Percentiles rank a stretch among this genome's conserved stretches.
Conservation (phyloP, 345 rosid genomes). For the Citrus cavaleriei region DNA sequence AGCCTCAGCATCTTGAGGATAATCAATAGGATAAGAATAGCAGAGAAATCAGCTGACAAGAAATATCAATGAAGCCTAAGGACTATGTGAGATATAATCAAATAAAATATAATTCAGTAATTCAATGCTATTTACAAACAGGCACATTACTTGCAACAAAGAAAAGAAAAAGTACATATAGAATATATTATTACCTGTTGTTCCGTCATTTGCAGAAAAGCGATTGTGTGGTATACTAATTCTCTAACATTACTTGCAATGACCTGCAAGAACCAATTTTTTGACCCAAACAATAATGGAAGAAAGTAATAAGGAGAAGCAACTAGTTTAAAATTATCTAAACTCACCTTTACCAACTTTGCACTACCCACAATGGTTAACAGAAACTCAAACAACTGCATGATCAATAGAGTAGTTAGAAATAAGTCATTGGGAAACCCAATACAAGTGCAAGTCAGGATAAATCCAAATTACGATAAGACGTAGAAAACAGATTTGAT, state of each 20-base stretch:
- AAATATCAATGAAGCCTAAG: neutral
- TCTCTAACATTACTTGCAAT: conserved; percentile 52
- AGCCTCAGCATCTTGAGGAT: neutral
- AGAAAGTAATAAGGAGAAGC: conserved; percentile 1
- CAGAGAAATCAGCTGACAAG: neutral
- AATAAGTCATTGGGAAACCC: conserved; percentile 16
- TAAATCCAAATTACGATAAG: neutral
- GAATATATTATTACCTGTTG: conserved; percentile 53
- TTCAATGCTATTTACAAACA: neutral
- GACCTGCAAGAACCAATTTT: conserved; percentile 42
- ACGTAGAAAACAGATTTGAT: neutral
- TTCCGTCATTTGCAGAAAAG: conserved; percentile 88
- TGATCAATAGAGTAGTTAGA: conserved; percentile 15
- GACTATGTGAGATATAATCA: neutral
- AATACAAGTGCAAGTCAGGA: conserved; percentile 1
- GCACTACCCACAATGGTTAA: conserved; percentile 70
- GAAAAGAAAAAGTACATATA: neutral
- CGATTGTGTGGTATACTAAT: conserved; percentile 71
- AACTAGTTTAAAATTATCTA: conserved; percentile 11
- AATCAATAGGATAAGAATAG: neutral
- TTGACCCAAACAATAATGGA: neutral
- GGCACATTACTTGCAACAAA: neutral
- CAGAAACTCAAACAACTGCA: conserved; percentile 88
- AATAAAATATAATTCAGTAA: neutral
- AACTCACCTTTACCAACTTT: conserved; percentile 66